Evolutionary conservation across 176 grass and related monocot genomes (phyloP).

Genomic region (Luzula sylvatica): DNA sequence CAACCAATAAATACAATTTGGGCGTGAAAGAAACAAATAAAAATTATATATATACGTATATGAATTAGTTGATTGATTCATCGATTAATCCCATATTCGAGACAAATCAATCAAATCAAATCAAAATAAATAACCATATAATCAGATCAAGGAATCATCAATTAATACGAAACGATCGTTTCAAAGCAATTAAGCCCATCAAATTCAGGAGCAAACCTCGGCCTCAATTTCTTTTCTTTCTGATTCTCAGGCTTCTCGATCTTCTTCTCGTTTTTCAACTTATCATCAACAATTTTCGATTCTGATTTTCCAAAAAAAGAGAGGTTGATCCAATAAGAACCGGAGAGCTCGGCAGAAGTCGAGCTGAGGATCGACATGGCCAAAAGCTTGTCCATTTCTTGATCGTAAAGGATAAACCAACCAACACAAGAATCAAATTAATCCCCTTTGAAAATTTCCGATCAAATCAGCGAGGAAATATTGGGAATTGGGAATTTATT

Average conservation of each 20-base stretch:
- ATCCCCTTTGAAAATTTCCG: background rate
- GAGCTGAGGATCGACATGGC: constrained; percentile 49
- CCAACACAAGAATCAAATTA: constrained; percentile 2
- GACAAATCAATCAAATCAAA: constrained; percentile 10
- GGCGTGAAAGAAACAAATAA: too few species aligned
- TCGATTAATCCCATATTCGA: background rate
- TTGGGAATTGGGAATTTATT: constrained; percentile 10
- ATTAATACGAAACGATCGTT: constrained; percentile 42
- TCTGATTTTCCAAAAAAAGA: background rate
- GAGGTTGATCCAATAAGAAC: background rate
- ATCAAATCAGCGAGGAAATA: constrained; percentile 8
- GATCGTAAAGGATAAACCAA: too few species aligned
- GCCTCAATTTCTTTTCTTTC: background rate
- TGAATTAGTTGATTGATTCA: constrained; percentile 6
- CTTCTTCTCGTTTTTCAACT: constrained; percentile 8
- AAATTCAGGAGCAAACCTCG: constrained; percentile 51
- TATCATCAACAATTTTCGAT: background rate
- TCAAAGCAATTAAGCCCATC: constrained; percentile 74
- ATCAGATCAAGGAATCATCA: constrained; percentile 16
- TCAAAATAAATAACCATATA: constrained; percentile 14
- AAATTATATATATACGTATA: background rate
- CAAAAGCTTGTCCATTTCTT: constrained; percentile 45
- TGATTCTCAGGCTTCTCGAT: background rate
- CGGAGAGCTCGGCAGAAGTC: constrained; percentile 28
- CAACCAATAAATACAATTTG: too few species aligned